phyloP scores from a whole-genome alignment of 1,284 basidiomycete genomes.

The Chiua sp. region DNA sequence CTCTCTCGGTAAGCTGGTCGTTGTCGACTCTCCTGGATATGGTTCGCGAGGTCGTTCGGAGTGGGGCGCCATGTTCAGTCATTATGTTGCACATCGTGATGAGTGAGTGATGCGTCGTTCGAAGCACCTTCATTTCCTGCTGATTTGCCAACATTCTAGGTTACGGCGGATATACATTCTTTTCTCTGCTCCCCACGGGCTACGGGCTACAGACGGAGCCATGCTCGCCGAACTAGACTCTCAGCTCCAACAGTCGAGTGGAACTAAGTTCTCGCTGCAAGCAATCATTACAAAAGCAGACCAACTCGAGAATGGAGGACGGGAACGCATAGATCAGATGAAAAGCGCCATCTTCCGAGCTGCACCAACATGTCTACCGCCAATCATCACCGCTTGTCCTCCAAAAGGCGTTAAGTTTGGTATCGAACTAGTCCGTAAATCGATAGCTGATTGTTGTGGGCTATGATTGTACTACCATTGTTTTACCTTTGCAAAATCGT shows the following conservation, averaged over 20 bases:
- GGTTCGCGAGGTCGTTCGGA: slow-evolving; percentile 72
- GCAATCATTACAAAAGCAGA: slow-evolving; percentile 77
- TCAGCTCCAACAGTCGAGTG: slow-evolving; percentile 41
- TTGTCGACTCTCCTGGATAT: slow-evolving; percentile 82
- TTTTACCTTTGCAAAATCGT: background rate
- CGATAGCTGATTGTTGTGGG: slow-evolving; percentile 61
- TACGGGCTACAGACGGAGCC: slow-evolving; percentile 58
- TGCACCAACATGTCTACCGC: slow-evolving; percentile 66
- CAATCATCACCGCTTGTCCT: slow-evolving; percentile 57
- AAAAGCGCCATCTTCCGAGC: slow-evolving; percentile 41
- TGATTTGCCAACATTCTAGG: slow-evolving; percentile 40
- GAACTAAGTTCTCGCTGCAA: slow-evolving; percentile 62
- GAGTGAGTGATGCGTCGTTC: slow-evolving; percentile 49
- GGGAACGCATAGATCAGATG: slow-evolving; percentile 34
- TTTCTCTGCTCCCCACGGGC: slow-evolving; percentile 67
- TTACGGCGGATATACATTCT: slow-evolving; percentile 72
- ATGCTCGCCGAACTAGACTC: slow-evolving; percentile 63
- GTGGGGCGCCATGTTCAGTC: slow-evolving; percentile 72
- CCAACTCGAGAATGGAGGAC: slow-evolving; percentile 42
- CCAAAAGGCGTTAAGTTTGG: slow-evolving; percentile 56
- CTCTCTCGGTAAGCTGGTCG: slow-evolving; percentile 57
- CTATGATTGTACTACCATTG: slow-evolving; percentile 12
- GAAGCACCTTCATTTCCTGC: background rate
- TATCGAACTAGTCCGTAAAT: slow-evolving; percentile 57
- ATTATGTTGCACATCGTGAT: slow-evolving; percentile 62